A percentile compares a stretch with the other conserved stretches of the same genome.
Evolutionary conservation across 345 rosid genomes (phyloP).

Genomic region (Clarkia xantiana): DNA sequence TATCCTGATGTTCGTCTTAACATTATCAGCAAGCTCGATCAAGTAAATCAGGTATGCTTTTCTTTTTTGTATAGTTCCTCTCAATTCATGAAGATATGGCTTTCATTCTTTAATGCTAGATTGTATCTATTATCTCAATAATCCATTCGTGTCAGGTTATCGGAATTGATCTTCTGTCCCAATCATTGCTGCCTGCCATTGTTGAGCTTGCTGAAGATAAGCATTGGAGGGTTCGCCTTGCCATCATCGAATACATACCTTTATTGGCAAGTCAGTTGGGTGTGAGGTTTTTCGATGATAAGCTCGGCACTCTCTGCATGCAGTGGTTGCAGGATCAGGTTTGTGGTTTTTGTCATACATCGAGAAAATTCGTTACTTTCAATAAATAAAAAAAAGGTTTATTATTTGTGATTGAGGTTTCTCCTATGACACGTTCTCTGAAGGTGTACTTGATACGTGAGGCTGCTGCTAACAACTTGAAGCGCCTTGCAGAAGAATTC

Average conservation of each 20-base stretch:
- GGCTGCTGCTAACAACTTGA: slow-evolving; percentile 88
- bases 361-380: no score
- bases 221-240: slow-evolving; percentile 96
- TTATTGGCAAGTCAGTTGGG: slow-evolving; percentile 92
- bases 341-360: neutral
- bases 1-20: slow-evolving; percentile 95
- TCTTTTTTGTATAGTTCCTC: neutral
- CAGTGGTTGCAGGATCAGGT: slow-evolving; percentile 99
- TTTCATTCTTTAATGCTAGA: no score
- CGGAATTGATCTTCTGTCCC: slow-evolving; percentile 92
- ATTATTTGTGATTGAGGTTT: neutral
- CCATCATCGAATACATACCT: slow-evolving; percentile 93
- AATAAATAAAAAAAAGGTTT: neutral
- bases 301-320: slow-evolving; percentile 94
- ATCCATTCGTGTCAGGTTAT: slow-evolving; percentile 45
- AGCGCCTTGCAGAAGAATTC: slow-evolving; percentile 94
- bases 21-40: slow-evolving; percentile 95
- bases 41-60: slow-evolving; percentile 81
- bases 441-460: slow-evolving; percentile 91
- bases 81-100: no score
- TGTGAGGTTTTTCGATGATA: slow-evolving; percentile 82
- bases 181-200: slow-evolving; percentile 85
- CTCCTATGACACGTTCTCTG: neutral
- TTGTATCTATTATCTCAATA: neutral
- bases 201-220: slow-evolving; percentile 98